Conservation (phyloP, 352 stramenopile species). For the Elongisporangium undulatum region DNA sequence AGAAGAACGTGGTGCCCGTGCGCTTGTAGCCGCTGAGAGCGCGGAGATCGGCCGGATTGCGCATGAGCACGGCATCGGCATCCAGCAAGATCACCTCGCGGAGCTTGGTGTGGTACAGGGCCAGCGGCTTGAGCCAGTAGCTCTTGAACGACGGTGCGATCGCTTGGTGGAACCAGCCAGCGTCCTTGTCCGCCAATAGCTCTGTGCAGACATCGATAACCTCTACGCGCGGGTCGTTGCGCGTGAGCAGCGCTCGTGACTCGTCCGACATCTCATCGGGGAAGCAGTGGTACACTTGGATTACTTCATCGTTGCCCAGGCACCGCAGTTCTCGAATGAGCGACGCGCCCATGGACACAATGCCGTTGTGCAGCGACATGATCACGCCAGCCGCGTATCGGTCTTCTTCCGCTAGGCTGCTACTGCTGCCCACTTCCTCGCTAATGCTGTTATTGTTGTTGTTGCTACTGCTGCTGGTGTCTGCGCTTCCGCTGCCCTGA, state of each 20-base stretch:
- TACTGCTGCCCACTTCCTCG: slow-evolving; percentile 1
- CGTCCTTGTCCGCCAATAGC: slow-evolving; percentile 9
- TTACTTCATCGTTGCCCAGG: slow-evolving; percentile 36
- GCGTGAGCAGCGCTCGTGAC: slow-evolving; percentile 18
- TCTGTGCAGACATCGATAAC: slow-evolving; percentile 39
- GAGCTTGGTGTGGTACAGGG: slow-evolving; percentile 39
- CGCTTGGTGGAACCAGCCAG: not conserved
- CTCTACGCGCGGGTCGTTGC: slow-evolving; percentile 22
- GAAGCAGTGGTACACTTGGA: slow-evolving; percentile 58
- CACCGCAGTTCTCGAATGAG: slow-evolving; percentile 48
- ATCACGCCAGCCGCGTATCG: slow-evolving; percentile 16
- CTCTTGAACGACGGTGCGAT: slow-evolving; percentile 22
- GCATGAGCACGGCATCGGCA: slow-evolving; percentile 44
- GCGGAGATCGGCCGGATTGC: slow-evolving; percentile 31
- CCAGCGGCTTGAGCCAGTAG: slow-evolving; percentile 60
- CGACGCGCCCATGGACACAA: slow-evolving; percentile 36
- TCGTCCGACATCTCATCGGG: slow-evolving; percentile 27
- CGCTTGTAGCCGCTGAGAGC: slow-evolving; percentile 28
- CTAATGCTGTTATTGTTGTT: too few species aligned
- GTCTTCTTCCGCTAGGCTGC: not conserved
- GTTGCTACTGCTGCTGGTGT: not conserved
- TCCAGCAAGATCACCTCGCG: slow-evolving; percentile 51
- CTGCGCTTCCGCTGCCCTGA: not conserved
- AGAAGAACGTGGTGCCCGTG: slow-evolving; percentile 65
- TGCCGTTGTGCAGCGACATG: slow-evolving; percentile 34